A percentile compares a stretch with the other conserved stretches of the same genome.
These are phyloP conservation scores for Penicillium sp. DNA, from an alignment of 2,329 filamentous ascomycete genomes.

Conservation along the genomic window DNA sequence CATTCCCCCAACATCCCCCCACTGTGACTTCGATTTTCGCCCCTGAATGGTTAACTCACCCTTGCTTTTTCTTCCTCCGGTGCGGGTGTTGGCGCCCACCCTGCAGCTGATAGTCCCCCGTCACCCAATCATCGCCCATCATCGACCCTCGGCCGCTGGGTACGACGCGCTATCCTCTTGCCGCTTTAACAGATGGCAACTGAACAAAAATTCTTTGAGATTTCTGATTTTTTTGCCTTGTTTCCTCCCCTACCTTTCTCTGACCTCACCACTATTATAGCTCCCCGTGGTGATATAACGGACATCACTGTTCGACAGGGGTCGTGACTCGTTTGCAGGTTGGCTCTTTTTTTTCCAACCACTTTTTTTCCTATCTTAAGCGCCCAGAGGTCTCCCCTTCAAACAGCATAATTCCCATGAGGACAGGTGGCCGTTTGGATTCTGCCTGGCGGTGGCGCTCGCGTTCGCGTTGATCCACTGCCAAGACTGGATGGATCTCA, in stretches of 20 bases:
- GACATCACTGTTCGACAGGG: background rate
- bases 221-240: slow-evolving; percentile 15
- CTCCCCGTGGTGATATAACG: background rate
- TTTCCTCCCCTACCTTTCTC: slow-evolving; percentile 13
- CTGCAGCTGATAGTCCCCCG: slow-evolving; percentile 28
- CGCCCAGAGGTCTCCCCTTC: background rate
- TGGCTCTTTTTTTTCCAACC: background rate
- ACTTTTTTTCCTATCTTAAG: background rate
- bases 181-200: slow-evolving; percentile 37
- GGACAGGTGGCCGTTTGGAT: slow-evolving; percentile 26
- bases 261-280: slow-evolving; percentile 8
- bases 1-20: background rate
- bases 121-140: slow-evolving; percentile 30
- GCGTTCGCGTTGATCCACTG: slow-evolving; percentile 16
- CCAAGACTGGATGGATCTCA: slow-evolving; percentile 26
- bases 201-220: slow-evolving; percentile 37
- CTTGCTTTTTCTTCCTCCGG: slow-evolving; percentile 30
- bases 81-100: slow-evolving; percentile 31
- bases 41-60: slow-evolving; percentile 23
- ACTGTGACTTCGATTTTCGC: background rate
- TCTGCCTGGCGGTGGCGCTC: slow-evolving; percentile 17
- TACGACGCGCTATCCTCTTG: slow-evolving; percentile 32
- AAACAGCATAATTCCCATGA: slow-evolving; percentile 10
- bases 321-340: background rate
- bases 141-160: slow-evolving; percentile 27